These are phyloP conservation scores for Cytidiella melzeri DNA, from an alignment of 768 basidiomycete species.

Conservation along the genomic window DNA sequence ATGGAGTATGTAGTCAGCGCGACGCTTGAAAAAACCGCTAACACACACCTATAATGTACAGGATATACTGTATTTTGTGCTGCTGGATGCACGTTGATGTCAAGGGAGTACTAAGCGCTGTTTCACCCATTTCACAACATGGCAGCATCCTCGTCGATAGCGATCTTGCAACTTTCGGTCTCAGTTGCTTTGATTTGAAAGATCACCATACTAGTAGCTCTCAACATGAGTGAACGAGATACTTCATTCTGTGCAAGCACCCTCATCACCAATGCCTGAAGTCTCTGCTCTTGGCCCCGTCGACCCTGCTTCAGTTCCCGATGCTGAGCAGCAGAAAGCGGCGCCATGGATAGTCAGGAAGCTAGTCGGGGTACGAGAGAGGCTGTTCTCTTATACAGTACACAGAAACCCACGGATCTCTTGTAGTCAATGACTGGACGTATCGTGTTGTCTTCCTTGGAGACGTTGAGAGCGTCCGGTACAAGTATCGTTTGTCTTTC, in stretches of 20 bases:
- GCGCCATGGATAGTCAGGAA: slow-evolving; percentile 62
- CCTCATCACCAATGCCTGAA: slow-evolving; percentile 2
- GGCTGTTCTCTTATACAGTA: not conserved
- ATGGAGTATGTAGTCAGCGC: too few relatives aligned
- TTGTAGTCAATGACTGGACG: slow-evolving; percentile 53
- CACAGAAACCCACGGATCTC: slow-evolving; percentile 1
- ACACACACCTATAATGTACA: too few relatives aligned
- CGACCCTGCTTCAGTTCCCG: slow-evolving; percentile 39
- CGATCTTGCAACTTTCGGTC: too few relatives aligned
- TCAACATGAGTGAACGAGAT: too few relatives aligned
- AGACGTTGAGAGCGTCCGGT: slow-evolving; percentile 53
- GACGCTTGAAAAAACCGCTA: too few relatives aligned
- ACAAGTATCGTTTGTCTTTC: slow-evolving; percentile 56
- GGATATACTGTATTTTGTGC: too few relatives aligned
- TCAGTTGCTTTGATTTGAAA: not conserved
- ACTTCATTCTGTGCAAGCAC: not conserved
- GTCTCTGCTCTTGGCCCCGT: slow-evolving; percentile 42
- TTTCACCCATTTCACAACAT: too few relatives aligned
- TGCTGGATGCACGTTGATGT: too few relatives aligned
- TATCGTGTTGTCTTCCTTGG: slow-evolving; percentile 59
- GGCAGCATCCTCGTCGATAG: too few relatives aligned
- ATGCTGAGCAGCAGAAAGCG: slow-evolving; percentile 45
- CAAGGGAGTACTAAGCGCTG: too few relatives aligned
- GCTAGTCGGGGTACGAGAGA: slow-evolving; percentile 50
- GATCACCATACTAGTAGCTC: not conserved